These are phyloP conservation scores for Lecanosticta acicola DNA, from an alignment of 2,329 filamentous ascomycete species.

Conservation along the genomic window DNA sequence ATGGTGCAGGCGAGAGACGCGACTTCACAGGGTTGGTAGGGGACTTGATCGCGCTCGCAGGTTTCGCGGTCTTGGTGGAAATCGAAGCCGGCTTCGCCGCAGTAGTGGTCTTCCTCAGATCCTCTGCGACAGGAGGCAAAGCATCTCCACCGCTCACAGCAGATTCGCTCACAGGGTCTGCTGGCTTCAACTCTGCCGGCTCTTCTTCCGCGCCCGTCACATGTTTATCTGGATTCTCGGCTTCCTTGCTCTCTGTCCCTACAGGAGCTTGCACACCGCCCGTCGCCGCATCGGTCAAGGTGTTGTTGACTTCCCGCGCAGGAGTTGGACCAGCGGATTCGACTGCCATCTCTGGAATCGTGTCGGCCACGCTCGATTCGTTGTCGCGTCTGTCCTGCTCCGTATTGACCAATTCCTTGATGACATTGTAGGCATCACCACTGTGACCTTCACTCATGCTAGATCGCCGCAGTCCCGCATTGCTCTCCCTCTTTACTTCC, in stretches of 20 bases:
- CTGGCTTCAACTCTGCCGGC: conserved; percentile 37
- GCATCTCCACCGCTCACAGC: conserved; percentile 37
- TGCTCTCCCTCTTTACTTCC: conserved; percentile 21
- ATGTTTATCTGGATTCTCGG: conserved; percentile 42
- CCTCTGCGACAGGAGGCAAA: conserved; percentile 32
- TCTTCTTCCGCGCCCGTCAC: conserved; percentile 40
- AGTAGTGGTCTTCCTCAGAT: conserved; percentile 20
- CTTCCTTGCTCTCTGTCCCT: conserved; percentile 18
- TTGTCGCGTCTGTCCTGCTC: conserved; percentile 38
- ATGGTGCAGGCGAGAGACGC: conserved; percentile 12
- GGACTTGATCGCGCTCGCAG: conserved; percentile 15
- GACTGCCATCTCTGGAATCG: conserved; percentile 41
- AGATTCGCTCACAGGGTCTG: conserved; percentile 35
- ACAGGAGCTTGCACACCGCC: conserved; percentile 3
- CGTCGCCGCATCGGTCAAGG: conserved; percentile 5
- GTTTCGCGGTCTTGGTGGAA: conserved; percentile 13
- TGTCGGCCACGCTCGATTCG: conserved; percentile 33
- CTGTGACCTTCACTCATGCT: conserved; percentile 40
- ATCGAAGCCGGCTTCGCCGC: conserved; percentile 14
- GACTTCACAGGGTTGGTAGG: conserved; percentile 5
- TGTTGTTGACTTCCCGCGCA: conserved; percentile 24
- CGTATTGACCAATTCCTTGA: conserved; percentile 38
- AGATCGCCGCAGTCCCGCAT: conserved; percentile 20
- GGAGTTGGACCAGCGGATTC: conserved; percentile 34
- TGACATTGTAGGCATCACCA: conserved; percentile 31